These are phyloP conservation scores for Raphidocelis subcapitata DNA, from an alignment of 139 green algal genomes.

Conservation along the genomic window DNA sequence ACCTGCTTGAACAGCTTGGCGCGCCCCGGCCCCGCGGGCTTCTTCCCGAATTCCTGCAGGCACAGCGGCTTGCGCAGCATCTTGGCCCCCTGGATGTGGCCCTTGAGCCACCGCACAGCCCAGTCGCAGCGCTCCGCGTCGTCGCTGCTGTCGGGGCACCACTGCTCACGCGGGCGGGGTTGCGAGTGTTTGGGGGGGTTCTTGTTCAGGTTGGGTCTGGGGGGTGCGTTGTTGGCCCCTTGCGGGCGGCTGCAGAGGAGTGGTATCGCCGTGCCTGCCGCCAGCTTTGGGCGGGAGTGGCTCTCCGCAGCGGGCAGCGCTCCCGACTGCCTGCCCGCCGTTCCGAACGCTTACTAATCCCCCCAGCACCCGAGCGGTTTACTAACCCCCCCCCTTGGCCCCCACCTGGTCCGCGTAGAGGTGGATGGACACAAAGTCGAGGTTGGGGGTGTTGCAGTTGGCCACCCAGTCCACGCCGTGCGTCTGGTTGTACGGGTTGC, in stretches of 20 bases:
- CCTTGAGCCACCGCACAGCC: constrained; percentile 37
- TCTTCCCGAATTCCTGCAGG: constrained; percentile 64
- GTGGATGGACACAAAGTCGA: constrained; percentile 73
- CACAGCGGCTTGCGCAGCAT: constrained; percentile 52
- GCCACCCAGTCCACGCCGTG: constrained; percentile 64
- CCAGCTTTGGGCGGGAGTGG: too few species aligned
- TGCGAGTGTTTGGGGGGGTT: too few species aligned
- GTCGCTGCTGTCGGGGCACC: constrained; percentile 3
- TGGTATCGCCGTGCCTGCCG: too few species aligned
- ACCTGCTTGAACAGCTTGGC: constrained; percentile 37
- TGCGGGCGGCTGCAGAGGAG: too few species aligned
- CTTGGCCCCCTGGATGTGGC: constrained; percentile 25
- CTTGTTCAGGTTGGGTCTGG: too few species aligned
- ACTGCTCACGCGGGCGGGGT: not conserved
- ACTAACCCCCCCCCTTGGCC: too few species aligned
- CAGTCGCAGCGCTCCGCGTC: constrained; percentile 31
- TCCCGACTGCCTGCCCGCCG: too few species aligned
- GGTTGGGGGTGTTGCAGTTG: constrained; percentile 32
- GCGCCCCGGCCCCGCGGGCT: constrained; percentile 16
- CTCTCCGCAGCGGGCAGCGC: too few species aligned
- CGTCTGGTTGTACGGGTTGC: constrained; percentile 53
- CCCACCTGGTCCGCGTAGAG: constrained; percentile 72
- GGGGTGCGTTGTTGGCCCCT: too few species aligned
- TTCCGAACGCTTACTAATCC: too few species aligned
- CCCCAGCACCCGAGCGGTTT: too few species aligned